Base-by-base conservation (phyloP, 2,329 filamentous ascomycete genomes). In the Albifimbria verrucaria region DNA sequence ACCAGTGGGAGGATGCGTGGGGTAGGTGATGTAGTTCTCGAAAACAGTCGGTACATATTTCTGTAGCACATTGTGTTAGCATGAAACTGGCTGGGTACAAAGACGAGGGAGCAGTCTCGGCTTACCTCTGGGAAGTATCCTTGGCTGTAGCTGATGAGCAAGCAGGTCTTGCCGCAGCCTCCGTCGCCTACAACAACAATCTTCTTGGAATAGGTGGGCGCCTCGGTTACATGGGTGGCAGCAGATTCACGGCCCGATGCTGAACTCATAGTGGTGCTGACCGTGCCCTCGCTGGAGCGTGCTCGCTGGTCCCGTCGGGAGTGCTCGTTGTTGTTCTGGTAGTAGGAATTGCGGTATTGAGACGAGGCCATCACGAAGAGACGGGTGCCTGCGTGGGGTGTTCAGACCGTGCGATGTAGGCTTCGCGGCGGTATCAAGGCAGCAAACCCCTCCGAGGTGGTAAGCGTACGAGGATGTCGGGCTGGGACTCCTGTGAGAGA, bases 21-120 rank as follows among this genome's bases (percentile, higher is more conserved):
- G 95, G 72, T 96, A 93, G 51, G 94, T 97, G 76, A 99, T 97
- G 83, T 99, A 99, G 79, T 99, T 99, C 70, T 99, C 94, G 72
- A 99, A 99, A 50, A 99, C 94, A 2, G 94, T 99, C 4, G 94
- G 94, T 41, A 99, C 94, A 66, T 99, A 99, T 97, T 97, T 97
- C 94, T 99, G 65, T 39, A 48, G 23, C 12, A n/a, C 11, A 26
- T 18, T 28, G 17, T 44, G 17, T 15, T 20, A 11, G 18, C 9
- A 9, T 10, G 10, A 43, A 7, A 43, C 7, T 17, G 41, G 41
- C 18, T 20, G 18, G 10, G 9, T 9, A 43, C 10, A 23, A 20
- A 21, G 18, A 46, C 17, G 20, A 23, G 21, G 3, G 11, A 21
- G 9, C 41, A 21, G 32, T 10, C 17, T 4, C 32, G 3, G 48